Percentiles rank a stretch among this genome's conserved stretches.
Conservation (phyloP, 2,329 filamentous ascomycete species). For the Chrysosporium keratinophilum region DNA sequence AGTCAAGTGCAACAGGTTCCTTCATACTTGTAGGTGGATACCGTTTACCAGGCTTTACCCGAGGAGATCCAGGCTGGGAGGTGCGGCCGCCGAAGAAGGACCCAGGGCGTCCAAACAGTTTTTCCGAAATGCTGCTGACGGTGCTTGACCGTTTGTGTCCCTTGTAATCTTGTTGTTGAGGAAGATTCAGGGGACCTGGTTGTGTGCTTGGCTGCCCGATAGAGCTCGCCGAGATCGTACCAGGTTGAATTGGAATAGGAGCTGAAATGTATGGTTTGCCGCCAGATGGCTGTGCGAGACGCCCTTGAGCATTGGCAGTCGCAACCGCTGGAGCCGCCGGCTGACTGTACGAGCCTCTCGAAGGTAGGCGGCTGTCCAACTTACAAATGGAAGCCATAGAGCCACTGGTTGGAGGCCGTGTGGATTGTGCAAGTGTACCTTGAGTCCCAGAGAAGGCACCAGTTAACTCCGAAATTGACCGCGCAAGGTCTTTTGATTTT, state of each 20-base stretch:
- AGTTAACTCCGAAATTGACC: constrained; percentile 50
- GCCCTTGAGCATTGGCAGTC: constrained; percentile 77
- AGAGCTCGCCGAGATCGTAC: constrained; percentile 40
- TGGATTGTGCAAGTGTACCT: constrained; percentile 35
- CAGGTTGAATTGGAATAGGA: constrained; percentile 50
- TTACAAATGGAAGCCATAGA: constrained; percentile 57
- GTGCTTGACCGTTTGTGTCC: constrained; percentile 61
- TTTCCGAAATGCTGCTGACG: constrained; percentile 71
- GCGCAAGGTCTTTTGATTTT: constrained; percentile 42
- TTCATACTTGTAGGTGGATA: constrained; percentile 87
- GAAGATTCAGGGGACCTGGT: constrained; percentile 47
- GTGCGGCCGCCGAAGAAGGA: constrained; percentile 61
- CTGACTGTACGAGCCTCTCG: constrained; percentile 73
- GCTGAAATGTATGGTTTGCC: constrained; percentile 64
- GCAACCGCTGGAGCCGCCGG: constrained; percentile 79
- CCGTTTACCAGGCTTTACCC: constrained; percentile 48
- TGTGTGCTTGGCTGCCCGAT: constrained; percentile 52
- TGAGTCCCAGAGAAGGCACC: constrained; percentile 40
- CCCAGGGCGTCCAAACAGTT: constrained; percentile 71
- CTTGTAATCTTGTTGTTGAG: constrained; percentile 38
- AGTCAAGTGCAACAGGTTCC: constrained; percentile 46
- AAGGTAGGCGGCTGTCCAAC: constrained; percentile 51
- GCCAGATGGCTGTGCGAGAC: constrained; percentile 66
- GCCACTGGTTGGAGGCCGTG: constrained; percentile 68
- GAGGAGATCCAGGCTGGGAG: constrained; percentile 27